These are phyloP conservation scores for Exobasidium rhododendri DNA, from an alignment of 1,284 basidiomycete species.

Conservation along the genomic window DNA sequence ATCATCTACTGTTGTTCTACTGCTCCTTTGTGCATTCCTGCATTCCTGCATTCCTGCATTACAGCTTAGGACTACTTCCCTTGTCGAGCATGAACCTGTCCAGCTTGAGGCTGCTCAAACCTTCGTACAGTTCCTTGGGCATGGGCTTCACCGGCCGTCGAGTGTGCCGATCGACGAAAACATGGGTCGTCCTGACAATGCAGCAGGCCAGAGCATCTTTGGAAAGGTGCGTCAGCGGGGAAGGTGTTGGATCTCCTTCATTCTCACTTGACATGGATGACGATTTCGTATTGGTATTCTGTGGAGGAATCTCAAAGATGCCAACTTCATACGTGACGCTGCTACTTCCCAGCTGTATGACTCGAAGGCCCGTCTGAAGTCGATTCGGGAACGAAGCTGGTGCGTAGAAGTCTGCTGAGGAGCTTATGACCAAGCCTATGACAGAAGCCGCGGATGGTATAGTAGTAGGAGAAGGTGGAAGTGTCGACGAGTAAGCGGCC, in stretches of 20 bases:
- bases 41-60: no score
- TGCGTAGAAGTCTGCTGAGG: constrained; percentile 31
- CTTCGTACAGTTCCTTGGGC: constrained; percentile 15
- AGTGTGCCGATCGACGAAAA: constrained; percentile 29
- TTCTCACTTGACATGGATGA: neutral
- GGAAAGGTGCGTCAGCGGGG: no score
- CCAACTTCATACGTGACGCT: constrained; percentile 32
- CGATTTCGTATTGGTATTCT: neutral
- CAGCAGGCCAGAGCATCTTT: neutral
- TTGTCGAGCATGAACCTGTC: neutral
- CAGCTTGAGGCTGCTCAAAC: neutral
- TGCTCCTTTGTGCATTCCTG: no score
- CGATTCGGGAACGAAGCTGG: constrained; percentile 31
- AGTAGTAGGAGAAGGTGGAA: neutral
- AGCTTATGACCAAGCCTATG: constrained; percentile 33
- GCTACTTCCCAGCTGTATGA: constrained; percentile 27
- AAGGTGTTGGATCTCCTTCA: neutral
- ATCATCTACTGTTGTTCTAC: no score
- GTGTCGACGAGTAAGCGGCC: neutral
- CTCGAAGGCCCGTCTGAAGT: constrained; percentile 22
- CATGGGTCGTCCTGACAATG: constrained; percentile 26
- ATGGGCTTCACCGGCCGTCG: constrained; percentile 26
- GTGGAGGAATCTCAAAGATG: constrained; percentile 18
- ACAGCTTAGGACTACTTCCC: neutral
- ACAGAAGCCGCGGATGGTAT: constrained; percentile 9